These are phyloP conservation scores for Pelargonium fulgidum DNA, from an alignment of 441 rosid species.

Conservation along the genomic window DNA sequence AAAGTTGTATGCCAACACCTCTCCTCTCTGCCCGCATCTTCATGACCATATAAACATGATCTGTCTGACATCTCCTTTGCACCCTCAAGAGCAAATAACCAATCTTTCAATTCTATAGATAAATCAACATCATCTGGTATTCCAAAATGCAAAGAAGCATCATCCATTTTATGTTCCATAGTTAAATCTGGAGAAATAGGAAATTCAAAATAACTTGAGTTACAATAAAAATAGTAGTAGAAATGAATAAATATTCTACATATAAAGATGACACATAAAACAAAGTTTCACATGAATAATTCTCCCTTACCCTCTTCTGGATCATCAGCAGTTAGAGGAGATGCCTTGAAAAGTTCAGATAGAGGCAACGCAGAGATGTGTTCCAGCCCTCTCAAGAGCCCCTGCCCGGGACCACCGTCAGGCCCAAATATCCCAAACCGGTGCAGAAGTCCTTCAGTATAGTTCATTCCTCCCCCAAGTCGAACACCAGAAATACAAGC, in stretches of 20 bases:
- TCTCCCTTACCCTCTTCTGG: slow-evolving; percentile 45
- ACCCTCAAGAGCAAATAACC: slow-evolving; percentile 96
- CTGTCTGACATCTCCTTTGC: slow-evolving; percentile 56
- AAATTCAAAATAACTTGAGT: slow-evolving; percentile 22
- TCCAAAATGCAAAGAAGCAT: slow-evolving; percentile 47
- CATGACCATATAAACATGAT: slow-evolving; percentile 40
- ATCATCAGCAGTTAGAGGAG: slow-evolving; percentile 44
- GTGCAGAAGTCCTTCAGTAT: slow-evolving; percentile 53
- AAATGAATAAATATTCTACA: background rate
- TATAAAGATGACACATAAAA: slow-evolving; percentile 1
- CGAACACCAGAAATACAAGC: slow-evolving; percentile 77
- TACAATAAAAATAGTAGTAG: slow-evolving; percentile 6
- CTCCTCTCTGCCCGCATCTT: slow-evolving; percentile 55
- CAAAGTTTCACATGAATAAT: background rate
- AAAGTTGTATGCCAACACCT: slow-evolving; percentile 89
- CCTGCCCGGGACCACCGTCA: slow-evolving; percentile 93
- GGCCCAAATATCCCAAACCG: slow-evolving; percentile 66
- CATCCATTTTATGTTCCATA: slow-evolving; percentile 39
- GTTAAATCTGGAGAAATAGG: slow-evolving; percentile 36
- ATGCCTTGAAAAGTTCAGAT: slow-evolving; percentile 68
- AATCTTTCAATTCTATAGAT: slow-evolving; percentile 67
- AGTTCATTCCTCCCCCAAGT: slow-evolving; percentile 88
- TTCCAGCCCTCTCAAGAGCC: slow-evolving; percentile 71
- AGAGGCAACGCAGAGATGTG: slow-evolving; percentile 75
- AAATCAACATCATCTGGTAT: slow-evolving; percentile 82